A percentile compares a stretch with the other conserved stretches of the same genome.
Conservation (phyloP, 495 filamentous ascomycete species). For the Penicillium odoratum region DNA sequence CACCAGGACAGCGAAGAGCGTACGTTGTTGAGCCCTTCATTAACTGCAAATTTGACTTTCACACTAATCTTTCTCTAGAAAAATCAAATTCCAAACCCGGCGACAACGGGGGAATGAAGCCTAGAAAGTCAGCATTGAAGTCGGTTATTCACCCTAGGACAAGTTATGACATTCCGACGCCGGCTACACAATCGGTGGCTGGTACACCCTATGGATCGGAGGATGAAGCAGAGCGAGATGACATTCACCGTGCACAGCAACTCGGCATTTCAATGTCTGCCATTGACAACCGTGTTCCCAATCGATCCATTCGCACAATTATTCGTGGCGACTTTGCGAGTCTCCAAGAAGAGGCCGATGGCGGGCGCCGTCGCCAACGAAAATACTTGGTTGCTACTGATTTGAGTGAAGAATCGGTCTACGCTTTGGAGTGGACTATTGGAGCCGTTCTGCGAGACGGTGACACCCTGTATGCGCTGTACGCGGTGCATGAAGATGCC, state of each 20-base stretch:
- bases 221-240: conserved; percentile 77
- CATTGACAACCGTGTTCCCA: conserved; percentile 69
- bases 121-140: conserved; percentile 47
- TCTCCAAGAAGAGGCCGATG: conserved; percentile 72
- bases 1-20: conserved; percentile 57
- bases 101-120: conserved; percentile 19
- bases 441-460: conserved; percentile 93
- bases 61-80: conserved; percentile 9
- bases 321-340: conserved; percentile 79
- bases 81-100: conserved; percentile 7
- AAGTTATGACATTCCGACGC: conserved; percentile 62
- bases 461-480: conserved; percentile 89
- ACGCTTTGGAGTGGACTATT: conserved; percentile 95
- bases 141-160: conserved; percentile 76
- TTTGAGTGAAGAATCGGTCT: conserved; percentile 86
- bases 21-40: conserved; percentile 42
- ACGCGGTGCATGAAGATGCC: conserved; percentile 82
- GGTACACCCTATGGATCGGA: conserved; percentile 85
- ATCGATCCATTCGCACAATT: conserved; percentile 83
- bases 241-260: conserved; percentile 82
- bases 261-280: conserved; percentile 76
- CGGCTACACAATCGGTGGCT: conserved; percentile 56
- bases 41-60: neutral
- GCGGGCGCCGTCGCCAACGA: conserved; percentile 68
- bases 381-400: conserved; percentile 94